Percentiles rank a stretch among this genome's conserved stretches.
Conservation (phyloP, 2,329 filamentous ascomycete species). For the Fusarium incarnatum region DNA sequence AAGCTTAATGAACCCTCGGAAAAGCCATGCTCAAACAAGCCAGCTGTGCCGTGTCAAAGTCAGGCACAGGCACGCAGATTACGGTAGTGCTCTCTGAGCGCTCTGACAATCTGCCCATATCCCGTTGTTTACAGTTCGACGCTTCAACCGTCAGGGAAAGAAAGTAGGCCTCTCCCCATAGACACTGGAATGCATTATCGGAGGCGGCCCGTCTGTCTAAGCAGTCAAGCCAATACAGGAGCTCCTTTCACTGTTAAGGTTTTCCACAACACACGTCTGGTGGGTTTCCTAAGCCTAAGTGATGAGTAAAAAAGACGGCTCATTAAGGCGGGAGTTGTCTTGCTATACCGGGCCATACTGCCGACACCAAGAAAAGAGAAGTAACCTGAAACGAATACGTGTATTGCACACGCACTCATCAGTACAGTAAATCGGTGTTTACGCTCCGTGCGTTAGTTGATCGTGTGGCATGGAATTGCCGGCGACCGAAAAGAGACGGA, state of each 20-base stretch:
- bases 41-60: conserved; percentile 13
- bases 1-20: conserved; percentile 10
- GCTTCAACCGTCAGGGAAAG: conserved; percentile 28
- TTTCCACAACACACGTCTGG: conserved; percentile 1
- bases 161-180: neutral
- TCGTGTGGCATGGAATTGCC: conserved; percentile 17
- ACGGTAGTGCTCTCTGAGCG: neutral
- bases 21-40: conserved; percentile 7
- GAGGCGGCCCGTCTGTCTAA: conserved; percentile 25
- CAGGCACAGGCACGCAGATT: conserved; percentile 20
- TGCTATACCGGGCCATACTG: conserved; percentile 13
- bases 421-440: conserved; percentile 10
- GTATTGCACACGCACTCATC: neutral
- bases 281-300: neutral
- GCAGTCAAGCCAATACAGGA: conserved; percentile 14
- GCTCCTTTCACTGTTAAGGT: conserved; percentile 23
- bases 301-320: neutral
- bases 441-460: neutral
- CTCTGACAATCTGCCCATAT: conserved; percentile 17
- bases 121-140: conserved; percentile 20
- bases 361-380: conserved; percentile 13
- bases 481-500: neutral
- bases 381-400: conserved; percentile 40
- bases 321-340: neutral
- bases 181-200: conserved; percentile 27